phyloP scores from a whole-genome alignment of 495 filamentous ascomycete genomes.

The Podospora bellae-mahoneyi region DNA sequence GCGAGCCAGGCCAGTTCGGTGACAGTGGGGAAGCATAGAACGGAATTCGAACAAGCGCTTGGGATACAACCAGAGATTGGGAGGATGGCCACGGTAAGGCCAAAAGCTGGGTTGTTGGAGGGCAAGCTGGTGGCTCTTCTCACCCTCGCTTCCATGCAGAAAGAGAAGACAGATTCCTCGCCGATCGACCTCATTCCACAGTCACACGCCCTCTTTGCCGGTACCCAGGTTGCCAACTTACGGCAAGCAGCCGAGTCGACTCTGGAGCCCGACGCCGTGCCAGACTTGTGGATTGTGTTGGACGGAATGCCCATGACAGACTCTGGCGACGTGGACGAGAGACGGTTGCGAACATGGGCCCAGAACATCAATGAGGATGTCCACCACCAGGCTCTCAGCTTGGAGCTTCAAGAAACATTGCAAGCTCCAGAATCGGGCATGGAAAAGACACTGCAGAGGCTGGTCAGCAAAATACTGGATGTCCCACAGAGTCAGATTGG shows the following conservation, averaged over 20 bases:
- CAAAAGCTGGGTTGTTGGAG: conserved; percentile 47
- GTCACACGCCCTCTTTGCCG: conserved; percentile 38
- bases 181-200: conserved; percentile 37
- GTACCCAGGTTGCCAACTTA: conserved; percentile 36
- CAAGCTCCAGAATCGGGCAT: conserved; percentile 34
- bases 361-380: conserved; percentile 48
- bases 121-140: conserved; percentile 43
- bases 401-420: conserved; percentile 37
- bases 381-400: conserved; percentile 40
- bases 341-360: conserved; percentile 46
- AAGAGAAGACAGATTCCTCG: conserved; percentile 26
- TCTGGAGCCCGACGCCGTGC: conserved; percentile 31
- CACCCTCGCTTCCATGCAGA: conserved; percentile 32
- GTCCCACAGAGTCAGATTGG: conserved; percentile 38
- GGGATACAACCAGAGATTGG: conserved; percentile 29
- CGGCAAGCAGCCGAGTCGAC: conserved; percentile 29
- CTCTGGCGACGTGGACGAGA: conserved; percentile 37
- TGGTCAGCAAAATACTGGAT: conserved; percentile 39
- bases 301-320: conserved; percentile 45
- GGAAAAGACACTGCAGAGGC: conserved; percentile 39
- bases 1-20: conserved; percentile 23
- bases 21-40: conserved; percentile 19
- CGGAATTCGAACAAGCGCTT: conserved; percentile 32
- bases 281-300: conserved; percentile 43
- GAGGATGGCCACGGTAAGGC: conserved; percentile 40